A percentile compares a stretch with the other conserved stretches of the same genome.
phyloP scores from a whole-genome alignment of 2,329 filamentous ascomycete genomes.

The Elsinoe perseae region DNA sequence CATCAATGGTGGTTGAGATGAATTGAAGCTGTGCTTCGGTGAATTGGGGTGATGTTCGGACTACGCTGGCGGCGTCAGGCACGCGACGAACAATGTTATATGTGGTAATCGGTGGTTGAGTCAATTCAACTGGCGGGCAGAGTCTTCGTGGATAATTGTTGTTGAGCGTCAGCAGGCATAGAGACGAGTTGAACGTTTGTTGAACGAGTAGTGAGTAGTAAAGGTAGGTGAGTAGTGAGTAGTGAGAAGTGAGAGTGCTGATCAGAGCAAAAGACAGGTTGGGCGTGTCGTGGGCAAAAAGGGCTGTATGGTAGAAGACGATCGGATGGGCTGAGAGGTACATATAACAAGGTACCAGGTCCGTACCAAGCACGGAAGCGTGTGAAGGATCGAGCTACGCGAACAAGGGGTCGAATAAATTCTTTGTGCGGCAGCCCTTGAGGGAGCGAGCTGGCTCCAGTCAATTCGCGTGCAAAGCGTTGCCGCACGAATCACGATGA shows the following conservation, averaged over 20 bases:
- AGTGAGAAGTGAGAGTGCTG: constrained; percentile 1
- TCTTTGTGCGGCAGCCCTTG: not conserved
- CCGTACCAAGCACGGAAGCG: not conserved
- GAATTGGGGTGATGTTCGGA: not conserved
- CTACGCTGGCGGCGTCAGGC: not conserved
- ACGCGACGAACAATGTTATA: not conserved
- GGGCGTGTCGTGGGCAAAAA: not conserved
- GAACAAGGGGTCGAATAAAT: constrained; percentile 12
- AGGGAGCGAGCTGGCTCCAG: not conserved
- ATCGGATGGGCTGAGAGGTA: constrained; percentile 11
- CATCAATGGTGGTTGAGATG: not conserved
- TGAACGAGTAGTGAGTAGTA: not conserved
- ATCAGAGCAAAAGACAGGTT: not conserved
- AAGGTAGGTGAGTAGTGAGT: not conserved
- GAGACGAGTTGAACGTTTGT: constrained; percentile 4
- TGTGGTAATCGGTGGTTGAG: not conserved
- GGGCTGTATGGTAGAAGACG: not conserved
- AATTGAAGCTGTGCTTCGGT: not conserved
- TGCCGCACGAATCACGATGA: constrained; percentile 14
- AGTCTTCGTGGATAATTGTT: not conserved
- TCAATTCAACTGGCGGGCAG: not conserved
- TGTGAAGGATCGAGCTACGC: constrained; percentile 7
- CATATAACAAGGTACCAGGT: constrained; percentile 15
- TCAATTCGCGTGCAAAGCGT: not conserved
- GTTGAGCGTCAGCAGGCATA: not conserved